Base-by-base conservation (phyloP, 306 rosid species). In the Styphnolobium japonicum region DNA sequence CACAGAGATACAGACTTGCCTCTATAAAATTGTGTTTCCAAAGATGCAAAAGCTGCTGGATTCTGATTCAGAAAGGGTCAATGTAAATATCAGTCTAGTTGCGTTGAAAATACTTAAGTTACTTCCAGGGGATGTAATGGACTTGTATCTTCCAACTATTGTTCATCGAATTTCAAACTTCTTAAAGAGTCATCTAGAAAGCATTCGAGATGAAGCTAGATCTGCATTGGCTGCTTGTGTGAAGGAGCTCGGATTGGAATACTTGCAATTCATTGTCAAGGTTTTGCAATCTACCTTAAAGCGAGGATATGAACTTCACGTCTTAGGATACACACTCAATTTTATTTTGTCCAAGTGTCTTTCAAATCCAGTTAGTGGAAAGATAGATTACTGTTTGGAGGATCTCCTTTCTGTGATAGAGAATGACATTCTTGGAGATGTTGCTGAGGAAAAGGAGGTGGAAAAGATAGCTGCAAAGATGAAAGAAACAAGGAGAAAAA, bases 391-490 rank as follows among this genome's bases (percentile, higher is more conserved):
- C 70, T 91, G 97, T 81, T 80, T 92, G 90, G 86, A 83, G 58
- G 97, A 95, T 86, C 97, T 95, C 22, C 92, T 95, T 84, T 81
- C 83, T 77, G 75, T 95, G 37, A 87, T 87, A 34, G 94, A 91
- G 87, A 89, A 86, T 45, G 98, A 95, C 78, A 87, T 95, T 88
- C 87, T 90, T 69, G 97, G 98, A 68, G 94, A 87, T 23, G 97
- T 95, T 88, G 86, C 98, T 5, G 97, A 95, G 76, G 93, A 95
- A 79, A 95, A 95, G 82, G 98, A 92, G 53, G 98, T 95, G 66
- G 97, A 91, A 75, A 90, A 91, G 89, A 87, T 92, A 82, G 98
- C 98, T 83, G 81, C 97, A 5, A 95, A 95, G 86, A 95, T 92
- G 98, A 95, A 95, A 86, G 98, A 95, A 84, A 95, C 98, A 49